Percentiles rank a stretch among this genome's conserved stretches.
phyloP scores from a whole-genome alignment of 768 basidiomycete genomes.

The Rhodotorula sphaerocarpa region DNA sequence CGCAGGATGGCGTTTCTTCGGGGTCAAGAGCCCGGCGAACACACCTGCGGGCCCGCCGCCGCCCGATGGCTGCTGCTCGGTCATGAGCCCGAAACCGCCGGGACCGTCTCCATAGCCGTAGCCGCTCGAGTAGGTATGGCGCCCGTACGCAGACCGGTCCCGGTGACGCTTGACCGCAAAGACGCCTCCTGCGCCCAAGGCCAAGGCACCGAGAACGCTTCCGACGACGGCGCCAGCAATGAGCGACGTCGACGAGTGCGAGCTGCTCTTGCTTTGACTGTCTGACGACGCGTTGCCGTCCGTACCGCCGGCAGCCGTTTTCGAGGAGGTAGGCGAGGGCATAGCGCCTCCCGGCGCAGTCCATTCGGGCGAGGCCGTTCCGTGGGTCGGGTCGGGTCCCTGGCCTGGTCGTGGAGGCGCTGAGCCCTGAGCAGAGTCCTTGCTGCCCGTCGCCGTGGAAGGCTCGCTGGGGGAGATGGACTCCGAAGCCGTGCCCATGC shows the following conservation, averaged over 20 bases:
- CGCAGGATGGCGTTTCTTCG: not conserved
- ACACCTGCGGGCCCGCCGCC: constrained; percentile 5
- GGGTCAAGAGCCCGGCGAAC: not conserved
- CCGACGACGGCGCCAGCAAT: constrained; percentile 30
- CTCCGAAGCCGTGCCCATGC: too few species aligned
- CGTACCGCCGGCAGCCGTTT: not conserved
- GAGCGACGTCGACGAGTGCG: not conserved
- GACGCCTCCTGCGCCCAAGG: constrained; percentile 1
- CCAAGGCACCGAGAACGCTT: constrained; percentile 15
- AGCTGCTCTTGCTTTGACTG: not conserved
- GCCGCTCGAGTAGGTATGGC: not conserved
- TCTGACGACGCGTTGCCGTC: not conserved
- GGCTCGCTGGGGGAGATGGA: not conserved
- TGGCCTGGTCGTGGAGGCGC: too few species aligned
- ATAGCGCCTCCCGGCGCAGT: not conserved
- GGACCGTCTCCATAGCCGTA: constrained; percentile 1
- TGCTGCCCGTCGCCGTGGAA: not conserved
- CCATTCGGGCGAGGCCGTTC: not conserved
- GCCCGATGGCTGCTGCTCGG: not conserved
- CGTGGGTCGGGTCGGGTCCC: not conserved
- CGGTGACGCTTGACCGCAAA: constrained; percentile 12
- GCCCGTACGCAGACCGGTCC: not conserved
- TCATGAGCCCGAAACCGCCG: constrained; percentile 11
- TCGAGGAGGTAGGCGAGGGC: not conserved
- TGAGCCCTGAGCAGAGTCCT: too few species aligned